phyloP scores from a whole-genome alignment of 208 protist species.

The Acanthamoeba lenticulata region DNA sequence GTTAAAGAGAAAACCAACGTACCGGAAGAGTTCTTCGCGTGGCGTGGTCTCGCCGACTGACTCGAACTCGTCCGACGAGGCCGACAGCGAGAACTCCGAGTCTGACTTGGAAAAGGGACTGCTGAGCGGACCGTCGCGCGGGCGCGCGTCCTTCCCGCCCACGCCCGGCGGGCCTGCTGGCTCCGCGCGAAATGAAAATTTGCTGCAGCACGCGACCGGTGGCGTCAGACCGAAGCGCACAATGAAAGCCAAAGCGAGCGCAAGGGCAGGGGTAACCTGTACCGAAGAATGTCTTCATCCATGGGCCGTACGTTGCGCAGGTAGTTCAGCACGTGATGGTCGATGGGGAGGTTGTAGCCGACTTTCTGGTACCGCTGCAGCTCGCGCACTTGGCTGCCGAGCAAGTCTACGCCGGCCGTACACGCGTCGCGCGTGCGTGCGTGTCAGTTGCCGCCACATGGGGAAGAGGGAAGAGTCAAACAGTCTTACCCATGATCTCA shows the following conservation, averaged over 20 bases:
- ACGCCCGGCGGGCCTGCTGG: not conserved
- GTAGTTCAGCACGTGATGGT: not conserved
- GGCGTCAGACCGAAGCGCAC: not conserved
- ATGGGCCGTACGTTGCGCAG: not conserved
- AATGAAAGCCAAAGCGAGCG: not conserved
- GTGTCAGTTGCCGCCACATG: not conserved
- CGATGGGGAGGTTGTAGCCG: not conserved
- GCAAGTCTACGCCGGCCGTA: not conserved
- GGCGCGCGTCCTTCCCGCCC: not conserved
- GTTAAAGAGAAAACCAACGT: not conserved
- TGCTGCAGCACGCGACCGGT: not conserved
- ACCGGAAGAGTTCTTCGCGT: not conserved
- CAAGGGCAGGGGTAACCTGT: not conserved
- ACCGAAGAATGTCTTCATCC: conserved; percentile 48
- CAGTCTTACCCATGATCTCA: conserved; percentile 26
- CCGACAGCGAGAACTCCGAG: not conserved
- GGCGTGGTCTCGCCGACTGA: not conserved
- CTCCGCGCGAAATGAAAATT: not conserved
- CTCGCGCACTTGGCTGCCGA: conserved; percentile 18
- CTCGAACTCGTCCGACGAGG: not conserved
- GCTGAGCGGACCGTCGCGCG: not conserved
- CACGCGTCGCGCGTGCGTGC: not conserved
- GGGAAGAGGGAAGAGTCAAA: not conserved
- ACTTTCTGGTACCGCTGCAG: not conserved
- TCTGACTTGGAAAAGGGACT: conserved; percentile 1